A percentile compares a stretch with the other conserved stretches of the same genome.
Conservation (phyloP, 2,329 filamentous ascomycete species). For the Metarhizium humberi region DNA sequence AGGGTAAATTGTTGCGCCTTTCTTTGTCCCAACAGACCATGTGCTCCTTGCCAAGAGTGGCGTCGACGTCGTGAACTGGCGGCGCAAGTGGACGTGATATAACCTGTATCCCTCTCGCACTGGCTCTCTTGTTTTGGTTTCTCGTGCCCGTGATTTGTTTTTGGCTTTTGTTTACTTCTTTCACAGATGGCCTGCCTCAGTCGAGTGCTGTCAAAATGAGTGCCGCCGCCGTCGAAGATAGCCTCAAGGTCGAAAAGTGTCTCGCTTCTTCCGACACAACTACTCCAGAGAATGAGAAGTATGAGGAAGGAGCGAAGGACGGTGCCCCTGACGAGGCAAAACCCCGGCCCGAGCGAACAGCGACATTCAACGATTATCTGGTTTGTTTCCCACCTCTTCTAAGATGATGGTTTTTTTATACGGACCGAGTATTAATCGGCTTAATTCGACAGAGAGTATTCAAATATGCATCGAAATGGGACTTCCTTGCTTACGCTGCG, state of each 20-base stretch:
- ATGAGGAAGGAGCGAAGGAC: neutral
- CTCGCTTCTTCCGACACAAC: neutral
- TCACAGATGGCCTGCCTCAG: neutral
- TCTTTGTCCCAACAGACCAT: neutral
- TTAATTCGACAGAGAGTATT: slow-evolving; percentile 34
- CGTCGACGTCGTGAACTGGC: neutral
- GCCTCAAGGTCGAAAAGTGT: neutral
- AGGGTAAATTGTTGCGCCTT: neutral
- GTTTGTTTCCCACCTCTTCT: slow-evolving; percentile 8
- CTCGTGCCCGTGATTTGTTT: neutral
- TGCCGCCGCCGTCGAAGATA: neutral
- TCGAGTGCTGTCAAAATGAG: neutral
- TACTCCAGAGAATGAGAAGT: neutral
- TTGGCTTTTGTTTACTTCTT: neutral
- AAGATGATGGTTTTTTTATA: neutral
- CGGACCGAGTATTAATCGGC: neutral
- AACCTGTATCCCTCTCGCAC: neutral
- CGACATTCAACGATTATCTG: slow-evolving; percentile 35
- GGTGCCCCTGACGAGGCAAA: neutral
- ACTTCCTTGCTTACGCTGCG: slow-evolving; percentile 36
- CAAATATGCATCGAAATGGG: slow-evolving; percentile 43
- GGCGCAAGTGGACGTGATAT: neutral
- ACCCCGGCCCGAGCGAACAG: slow-evolving; percentile 27
- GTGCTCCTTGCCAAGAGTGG: neutral
- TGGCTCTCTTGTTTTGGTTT: neutral